phyloP scores from a whole-genome alignment of 129 eudicot species.

The Cynara cardunculus region DNA sequence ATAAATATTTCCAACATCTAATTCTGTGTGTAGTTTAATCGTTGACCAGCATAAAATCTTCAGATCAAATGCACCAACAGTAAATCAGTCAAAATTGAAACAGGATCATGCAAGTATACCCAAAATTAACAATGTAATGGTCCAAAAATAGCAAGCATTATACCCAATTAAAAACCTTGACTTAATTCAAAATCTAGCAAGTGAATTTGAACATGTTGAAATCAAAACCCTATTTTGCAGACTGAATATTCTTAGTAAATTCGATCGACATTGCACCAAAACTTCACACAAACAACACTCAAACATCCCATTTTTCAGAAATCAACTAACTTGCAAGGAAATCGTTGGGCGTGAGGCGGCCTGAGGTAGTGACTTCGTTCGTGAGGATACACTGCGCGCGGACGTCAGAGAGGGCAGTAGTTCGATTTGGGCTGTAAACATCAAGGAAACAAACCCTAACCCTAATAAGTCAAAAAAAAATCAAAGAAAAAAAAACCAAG shows the following conservation, averaged over 20 bases:
- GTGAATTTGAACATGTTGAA: neutral
- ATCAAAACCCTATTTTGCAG: neutral
- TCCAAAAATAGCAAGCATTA: neutral
- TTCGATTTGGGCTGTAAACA: neutral
- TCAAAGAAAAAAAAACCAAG: neutral
- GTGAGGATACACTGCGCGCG: too few relatives aligned
- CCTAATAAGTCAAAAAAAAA: neutral
- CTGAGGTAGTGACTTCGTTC: too few relatives aligned
- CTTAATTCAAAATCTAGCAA: neutral
- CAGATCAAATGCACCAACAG: conserved; percentile 55
- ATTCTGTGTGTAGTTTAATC: conserved; percentile 35
- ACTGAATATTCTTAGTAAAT: neutral
- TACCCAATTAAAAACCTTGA: neutral
- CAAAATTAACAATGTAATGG: neutral
- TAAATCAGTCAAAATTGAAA: neutral
- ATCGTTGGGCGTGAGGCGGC: too few relatives aligned
- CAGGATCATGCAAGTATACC: neutral
- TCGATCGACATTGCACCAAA: neutral
- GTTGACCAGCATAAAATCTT: conserved; percentile 68
- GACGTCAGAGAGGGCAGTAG: too few relatives aligned
- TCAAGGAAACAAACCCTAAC: neutral
- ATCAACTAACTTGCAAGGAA: neutral
- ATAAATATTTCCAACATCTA: conserved; percentile 18
- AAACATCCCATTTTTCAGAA: neutral
- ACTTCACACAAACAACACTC: neutral